These are phyloP conservation scores for Aureobasidium leucospermi DNA, from an alignment of 2,329 filamentous ascomycete species.

Conservation along the genomic window DNA sequence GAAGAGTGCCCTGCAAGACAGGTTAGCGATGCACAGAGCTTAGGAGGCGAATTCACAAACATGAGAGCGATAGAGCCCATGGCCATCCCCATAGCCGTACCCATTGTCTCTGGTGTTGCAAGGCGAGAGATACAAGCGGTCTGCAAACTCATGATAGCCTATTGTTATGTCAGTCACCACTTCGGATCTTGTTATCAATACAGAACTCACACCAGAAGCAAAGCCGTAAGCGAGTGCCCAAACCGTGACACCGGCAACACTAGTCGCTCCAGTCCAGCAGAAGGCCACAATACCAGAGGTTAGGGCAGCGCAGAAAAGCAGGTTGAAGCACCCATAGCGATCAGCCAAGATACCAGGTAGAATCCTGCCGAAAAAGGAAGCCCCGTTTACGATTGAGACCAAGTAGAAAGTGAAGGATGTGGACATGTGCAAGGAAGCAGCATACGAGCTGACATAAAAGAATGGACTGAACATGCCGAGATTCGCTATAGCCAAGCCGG, in stretches of 20 bases:
- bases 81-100: constrained; percentile 36
- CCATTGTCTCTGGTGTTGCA: constrained; percentile 32
- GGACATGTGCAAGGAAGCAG: constrained; percentile 22
- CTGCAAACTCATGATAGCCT: constrained; percentile 43
- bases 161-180: constrained; percentile 4
- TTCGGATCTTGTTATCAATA: not conserved
- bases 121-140: constrained; percentile 39
- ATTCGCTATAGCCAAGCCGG: constrained; percentile 19
- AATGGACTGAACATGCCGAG: constrained; percentile 31
- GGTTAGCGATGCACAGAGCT: too few species aligned
- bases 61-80: constrained; percentile 37
- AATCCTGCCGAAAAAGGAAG: constrained; percentile 47
- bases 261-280: constrained; percentile 23
- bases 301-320: constrained; percentile 30
- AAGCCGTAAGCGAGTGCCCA: constrained; percentile 38
- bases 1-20: not conserved
- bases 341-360: constrained; percentile 44
- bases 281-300: constrained; percentile 31
- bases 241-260: constrained; percentile 19
- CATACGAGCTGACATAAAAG: constrained; percentile 34
- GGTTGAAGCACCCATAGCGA: constrained; percentile 35
- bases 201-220: constrained; percentile 33
- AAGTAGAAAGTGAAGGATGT: constrained; percentile 54
- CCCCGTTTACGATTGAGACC: constrained; percentile 56
- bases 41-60: constrained; percentile 24